Evolutionary conservation across 1,139 yeast genomes (phyloP).

Genomic region (Chernovozyma aurita): DNA sequence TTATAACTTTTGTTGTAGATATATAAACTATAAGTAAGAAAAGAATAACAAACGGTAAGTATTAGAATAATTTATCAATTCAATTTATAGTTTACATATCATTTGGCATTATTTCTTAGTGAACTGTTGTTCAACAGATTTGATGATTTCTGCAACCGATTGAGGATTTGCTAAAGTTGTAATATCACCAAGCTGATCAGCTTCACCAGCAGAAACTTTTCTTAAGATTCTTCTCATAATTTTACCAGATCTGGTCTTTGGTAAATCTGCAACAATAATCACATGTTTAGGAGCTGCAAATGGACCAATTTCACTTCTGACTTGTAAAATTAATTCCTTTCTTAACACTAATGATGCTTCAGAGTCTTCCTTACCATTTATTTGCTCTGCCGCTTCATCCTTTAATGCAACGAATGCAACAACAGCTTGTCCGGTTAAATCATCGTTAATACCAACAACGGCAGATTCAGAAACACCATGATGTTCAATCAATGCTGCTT

Average conservation of each 20-base stretch:
- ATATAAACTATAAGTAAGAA: too few relatives aligned
- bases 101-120: constrained; percentile 34
- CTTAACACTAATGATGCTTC: constrained; percentile 58
- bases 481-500: constrained; percentile 83
- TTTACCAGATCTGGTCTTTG: constrained; percentile 97
- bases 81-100: neutral
- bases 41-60: too few relatives aligned
- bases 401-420: constrained; percentile 90
- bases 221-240: constrained; percentile 97
- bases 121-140: constrained; percentile 44
- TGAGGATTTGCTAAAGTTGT: constrained; percentile 87
- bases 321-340: constrained; percentile 80
- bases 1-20: too few relatives aligned
- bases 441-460: constrained; percentile 92
- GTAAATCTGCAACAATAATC: constrained; percentile 82
- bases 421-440: constrained; percentile 96
- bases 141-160: constrained; percentile 73
- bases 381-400: constrained; percentile 40
- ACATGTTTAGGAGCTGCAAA: constrained; percentile 97
- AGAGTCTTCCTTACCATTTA: constrained; percentile 42
- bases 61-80: too few relatives aligned
- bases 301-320: constrained; percentile 94
- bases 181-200: constrained; percentile 90
- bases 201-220: constrained; percentile 85
- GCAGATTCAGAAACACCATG: constrained; percentile 86